Evolutionary conservation across 2,329 filamentous ascomycete genomes (phyloP), one percentile per base, ranked within the genome.

Genomic region (Nemania sp.): DNA sequence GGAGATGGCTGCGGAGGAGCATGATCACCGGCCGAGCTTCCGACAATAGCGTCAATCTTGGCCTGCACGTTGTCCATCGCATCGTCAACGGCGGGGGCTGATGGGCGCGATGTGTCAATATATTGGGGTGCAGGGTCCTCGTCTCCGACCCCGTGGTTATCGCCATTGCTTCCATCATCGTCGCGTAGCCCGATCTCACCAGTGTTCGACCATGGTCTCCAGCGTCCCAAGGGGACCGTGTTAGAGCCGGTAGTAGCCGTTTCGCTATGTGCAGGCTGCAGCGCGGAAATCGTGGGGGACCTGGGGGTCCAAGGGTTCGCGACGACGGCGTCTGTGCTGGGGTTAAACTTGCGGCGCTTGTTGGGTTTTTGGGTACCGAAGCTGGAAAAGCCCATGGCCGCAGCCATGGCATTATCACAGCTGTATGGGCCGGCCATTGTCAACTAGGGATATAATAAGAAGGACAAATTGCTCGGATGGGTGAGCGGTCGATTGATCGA

Each of bases 351-450:
- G 56, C 87, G 80, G 68, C 88, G 88, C 69, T 88, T 89, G 37
- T 77, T 77, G 1, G 79, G 73, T 47, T 74, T 68, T 61, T 80
- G 75, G 8, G 73, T 71, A 61, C 88, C 88, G 66, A 92, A 92
- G 52, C 82, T 80, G 7, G 84, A 80, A 71, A 91, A 91, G 59
- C 89, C 89, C 84, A 91, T 87, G 41, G 81, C 79, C 36, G 81
- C 80, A 19, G 85, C 84, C 69, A 90, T 84, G 47, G 81, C 80
- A 17, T 67, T 66, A n/a, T 68, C 66, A 31, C 9, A 5, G 9
- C n/a, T 14, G 4, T 71, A 66, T 26, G 39, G 33, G 33, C 60
- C 52, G 48, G 68, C 66, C 63, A 68, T 64, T 53, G 33, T 44
- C 15, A 41, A 14, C 3, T 2, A n/a, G 20, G 9, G 31, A 41